A percentile compares a stretch with the other conserved stretches of the same genome.
Evolutionary conservation across 106 monocot species (phyloP).

Genomic region (Posidonia australis): DNA sequence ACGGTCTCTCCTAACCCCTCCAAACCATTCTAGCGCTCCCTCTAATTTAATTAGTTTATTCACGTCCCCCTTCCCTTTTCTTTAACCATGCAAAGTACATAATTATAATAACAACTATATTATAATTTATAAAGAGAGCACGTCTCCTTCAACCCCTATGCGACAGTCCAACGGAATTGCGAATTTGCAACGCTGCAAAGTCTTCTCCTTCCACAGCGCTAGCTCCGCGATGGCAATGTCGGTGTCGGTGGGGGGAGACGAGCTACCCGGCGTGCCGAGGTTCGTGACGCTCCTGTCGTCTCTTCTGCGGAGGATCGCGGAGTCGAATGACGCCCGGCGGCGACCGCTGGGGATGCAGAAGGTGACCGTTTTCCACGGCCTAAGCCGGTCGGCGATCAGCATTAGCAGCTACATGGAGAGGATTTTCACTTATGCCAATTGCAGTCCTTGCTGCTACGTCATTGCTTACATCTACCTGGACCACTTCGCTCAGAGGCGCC

Average conservation of each 20-base stretch:
- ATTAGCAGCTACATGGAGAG: slow-evolving; percentile 43
- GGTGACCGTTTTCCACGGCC: slow-evolving; percentile 36
- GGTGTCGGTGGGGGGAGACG: neutral
- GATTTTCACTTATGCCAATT: slow-evolving; percentile 45
- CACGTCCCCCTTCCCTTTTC: neutral
- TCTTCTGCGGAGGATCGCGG: slow-evolving; percentile 26
- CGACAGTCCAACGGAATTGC: neutral
- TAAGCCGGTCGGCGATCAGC: slow-evolving; percentile 33
- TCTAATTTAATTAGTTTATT: neutral
- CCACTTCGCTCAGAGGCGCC: slow-evolving; percentile 27
- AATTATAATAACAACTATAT: too few relatives aligned
- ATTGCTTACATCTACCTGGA: slow-evolving; percentile 62
- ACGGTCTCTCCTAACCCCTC: neutral
- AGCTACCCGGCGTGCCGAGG: slow-evolving; percentile 1
- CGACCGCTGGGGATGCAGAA: neutral
- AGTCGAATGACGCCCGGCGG: slow-evolving; percentile 9
- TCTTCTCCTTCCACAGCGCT: too few relatives aligned
- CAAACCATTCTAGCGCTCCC: neutral
- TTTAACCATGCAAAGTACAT: too few relatives aligned
- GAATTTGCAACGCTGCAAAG: too few relatives aligned
- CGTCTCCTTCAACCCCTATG: neutral
- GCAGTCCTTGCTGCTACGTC: slow-evolving; percentile 66
- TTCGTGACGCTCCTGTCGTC: slow-evolving; percentile 26
- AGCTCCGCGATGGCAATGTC: neutral
- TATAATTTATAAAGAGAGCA: neutral